Evolutionary conservation across 1,284 basidiomycete genomes (phyloP).

Genomic region (Schizophyllum amplum): DNA sequence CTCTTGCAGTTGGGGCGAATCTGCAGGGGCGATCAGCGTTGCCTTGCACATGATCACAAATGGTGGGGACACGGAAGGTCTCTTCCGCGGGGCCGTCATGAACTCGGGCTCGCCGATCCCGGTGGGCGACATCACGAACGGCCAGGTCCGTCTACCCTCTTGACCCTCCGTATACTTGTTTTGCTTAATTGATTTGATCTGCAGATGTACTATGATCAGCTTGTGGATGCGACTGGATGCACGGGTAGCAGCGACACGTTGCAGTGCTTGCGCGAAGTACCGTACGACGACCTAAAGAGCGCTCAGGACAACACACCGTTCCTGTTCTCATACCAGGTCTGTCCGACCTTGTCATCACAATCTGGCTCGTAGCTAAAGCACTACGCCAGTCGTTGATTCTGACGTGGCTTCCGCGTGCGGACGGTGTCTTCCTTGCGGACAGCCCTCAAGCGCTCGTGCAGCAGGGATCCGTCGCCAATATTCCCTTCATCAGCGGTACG

Average conservation of each 20-base stretch:
- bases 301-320: conserved; percentile 36
- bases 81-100: conserved; percentile 48
- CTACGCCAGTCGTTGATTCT: conserved; percentile 19
- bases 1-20: conserved; percentile 44
- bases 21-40: conserved; percentile 46
- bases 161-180: not conserved
- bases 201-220: conserved; percentile 30
- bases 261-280: conserved; percentile 38
- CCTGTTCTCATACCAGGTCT: conserved; percentile 38
- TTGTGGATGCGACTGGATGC: conserved; percentile 40
- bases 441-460: conserved; percentile 22
- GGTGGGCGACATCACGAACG: conserved; percentile 31
- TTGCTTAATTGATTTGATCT: not conserved
- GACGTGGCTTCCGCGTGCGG: conserved; percentile 31
- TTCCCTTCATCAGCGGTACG: conserved; percentile 27
- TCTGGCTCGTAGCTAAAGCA: conserved; percentile 23
- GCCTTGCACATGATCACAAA: conserved; percentile 46
- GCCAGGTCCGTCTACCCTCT: conserved; percentile 19
- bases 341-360: not conserved
- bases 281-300: conserved; percentile 30
- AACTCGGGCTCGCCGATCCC: conserved; percentile 40
- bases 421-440: conserved; percentile 30
- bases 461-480: conserved; percentile 24
- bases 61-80: conserved; percentile 35
- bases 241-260: conserved; percentile 33